Base-by-base conservation (phyloP, 805 yeast species). In the Saccharomycopsis microspora region DNA sequence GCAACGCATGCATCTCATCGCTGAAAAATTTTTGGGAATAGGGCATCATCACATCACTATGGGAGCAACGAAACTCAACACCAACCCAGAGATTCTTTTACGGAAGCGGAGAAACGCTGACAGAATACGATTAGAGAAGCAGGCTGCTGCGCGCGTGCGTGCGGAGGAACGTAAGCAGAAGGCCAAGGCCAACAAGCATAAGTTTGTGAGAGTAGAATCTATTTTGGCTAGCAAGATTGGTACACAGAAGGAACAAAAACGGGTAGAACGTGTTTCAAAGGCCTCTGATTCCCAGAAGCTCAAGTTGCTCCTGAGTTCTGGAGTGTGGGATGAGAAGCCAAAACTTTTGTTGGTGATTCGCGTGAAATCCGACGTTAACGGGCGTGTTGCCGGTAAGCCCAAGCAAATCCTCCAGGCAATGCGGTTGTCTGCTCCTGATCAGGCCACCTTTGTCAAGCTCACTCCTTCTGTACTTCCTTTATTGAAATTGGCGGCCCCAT, bases 41-140 rank as follows among this genome's bases (percentile, higher is more conserved):
- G 11, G 19, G 19, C 19, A 19, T 19, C 19, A 19, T 19, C 19
- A 19, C 11, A 34, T n/a, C 37, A 47, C 44, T 47, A 40, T 45
- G 10, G 48, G 42, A 32, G 32, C 44, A 72, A 69, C 41, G 66
- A 47, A 76, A 45, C 66, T 78, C 45, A 77, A 81, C 60, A 72
- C 82, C 30, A 82, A 80, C 60, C 90, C 93, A 37, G 93, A 85
- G 63, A 72, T 85, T 48, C 75, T 85, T 56, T 71, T 85, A 53
- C 78, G 80, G 60, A 85, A 84, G 69, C 78, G 94, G 66, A 85
- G 83, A 68, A 76, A 82, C 60, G 83, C 82, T 51, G 90, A 84
- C 62, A 70, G 82, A 62, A 69, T 80, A 55, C 74, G 88, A 62
- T 57, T 83, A 46, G 85, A 80, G 62, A 84, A 81, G 59, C 90